A percentile compares a stretch with the other conserved stretches of the same genome.
Conservation (phyloP, 768 basidiomycete species). For the Hygrophorus pudorinus region DNA sequence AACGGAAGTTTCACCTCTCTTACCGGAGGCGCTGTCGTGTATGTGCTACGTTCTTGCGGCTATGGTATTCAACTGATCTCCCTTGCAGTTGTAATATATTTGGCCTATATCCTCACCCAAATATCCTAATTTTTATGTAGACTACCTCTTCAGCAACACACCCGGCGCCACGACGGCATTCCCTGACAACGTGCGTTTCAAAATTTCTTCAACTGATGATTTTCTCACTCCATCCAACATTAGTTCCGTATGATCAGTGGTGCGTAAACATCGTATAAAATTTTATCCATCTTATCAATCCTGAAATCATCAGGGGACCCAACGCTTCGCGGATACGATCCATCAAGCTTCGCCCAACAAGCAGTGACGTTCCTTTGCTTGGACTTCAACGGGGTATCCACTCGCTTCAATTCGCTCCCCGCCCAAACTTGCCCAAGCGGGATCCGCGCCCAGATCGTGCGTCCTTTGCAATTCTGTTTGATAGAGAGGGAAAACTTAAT, state of each 20-base stretch:
- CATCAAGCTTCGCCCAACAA: constrained; percentile 32
- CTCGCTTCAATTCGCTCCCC: constrained; percentile 30
- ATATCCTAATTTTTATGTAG: constrained; percentile 14
- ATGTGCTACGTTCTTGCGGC: constrained; percentile 9
- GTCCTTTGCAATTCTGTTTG: constrained; percentile 9
- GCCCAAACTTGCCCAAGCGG: constrained; percentile 32
- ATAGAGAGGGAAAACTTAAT: neutral
- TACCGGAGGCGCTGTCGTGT: constrained; percentile 36
- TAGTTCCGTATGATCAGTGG: constrained; percentile 48
- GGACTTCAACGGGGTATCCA: constrained; percentile 32
- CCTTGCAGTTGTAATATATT: no score
- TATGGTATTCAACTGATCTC: no score
- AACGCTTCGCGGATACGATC: constrained; percentile 36
- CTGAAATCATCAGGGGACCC: constrained; percentile 22
- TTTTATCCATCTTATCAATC: constrained; percentile 1
- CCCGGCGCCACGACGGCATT: constrained; percentile 40
- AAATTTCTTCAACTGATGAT: constrained; percentile 5
- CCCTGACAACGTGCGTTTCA: constrained; percentile 38
- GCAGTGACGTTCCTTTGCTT: constrained; percentile 40
- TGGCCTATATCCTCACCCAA: no score
- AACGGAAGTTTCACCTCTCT: constrained; percentile 38
- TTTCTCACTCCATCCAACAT: constrained; percentile 2
- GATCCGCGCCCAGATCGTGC: constrained; percentile 39
- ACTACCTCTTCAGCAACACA: constrained; percentile 39
- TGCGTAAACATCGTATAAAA: constrained; percentile 12